Conservation (phyloP, 2,329 filamentous ascomycete genomes). For the Xylariaceae sp. region DNA sequence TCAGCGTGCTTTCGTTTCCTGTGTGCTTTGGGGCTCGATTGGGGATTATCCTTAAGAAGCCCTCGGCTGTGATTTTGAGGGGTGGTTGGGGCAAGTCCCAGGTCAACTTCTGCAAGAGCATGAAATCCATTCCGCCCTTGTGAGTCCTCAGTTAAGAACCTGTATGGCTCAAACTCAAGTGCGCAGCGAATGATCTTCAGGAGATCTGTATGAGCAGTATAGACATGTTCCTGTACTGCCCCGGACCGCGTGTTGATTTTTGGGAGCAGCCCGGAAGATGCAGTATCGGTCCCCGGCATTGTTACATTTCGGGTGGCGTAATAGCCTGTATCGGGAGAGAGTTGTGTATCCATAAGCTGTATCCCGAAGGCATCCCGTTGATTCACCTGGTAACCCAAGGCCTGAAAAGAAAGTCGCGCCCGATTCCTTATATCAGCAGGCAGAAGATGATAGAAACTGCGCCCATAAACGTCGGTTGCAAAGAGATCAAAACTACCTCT, state of each 20-base stretch:
- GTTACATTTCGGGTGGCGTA: not conserved
- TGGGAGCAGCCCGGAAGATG: constrained; percentile 7
- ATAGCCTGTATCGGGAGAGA: constrained; percentile 1
- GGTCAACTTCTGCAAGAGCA: constrained; percentile 51
- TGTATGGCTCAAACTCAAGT: constrained; percentile 22
- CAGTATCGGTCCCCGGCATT: constrained; percentile 15
- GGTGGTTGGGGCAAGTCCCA: constrained; percentile 25
- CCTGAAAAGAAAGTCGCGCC: constrained; percentile 22
- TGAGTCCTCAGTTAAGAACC: constrained; percentile 35
- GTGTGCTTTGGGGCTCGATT: constrained; percentile 15
- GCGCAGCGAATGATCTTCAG: constrained; percentile 37
- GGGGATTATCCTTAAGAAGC: constrained; percentile 1
- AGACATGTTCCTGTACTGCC: constrained; percentile 22
- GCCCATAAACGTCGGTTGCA: constrained; percentile 32
- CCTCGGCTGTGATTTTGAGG: constrained; percentile 14
- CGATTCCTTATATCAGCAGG: constrained; percentile 22
- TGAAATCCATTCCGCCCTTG: constrained; percentile 55
- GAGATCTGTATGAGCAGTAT: constrained; percentile 34
- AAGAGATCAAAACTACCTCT: constrained; percentile 25
- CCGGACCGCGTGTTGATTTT: constrained; percentile 25
- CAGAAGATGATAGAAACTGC: constrained; percentile 34
- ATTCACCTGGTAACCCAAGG: constrained; percentile 34
- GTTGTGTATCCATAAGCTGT: constrained; percentile 24
- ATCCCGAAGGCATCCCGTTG: constrained; percentile 48
- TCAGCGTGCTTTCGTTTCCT: constrained; percentile 38